Evolutionary conservation across 495 filamentous ascomycete genomes (phyloP).

Genomic region (Trypethelium eluteriae): DNA sequence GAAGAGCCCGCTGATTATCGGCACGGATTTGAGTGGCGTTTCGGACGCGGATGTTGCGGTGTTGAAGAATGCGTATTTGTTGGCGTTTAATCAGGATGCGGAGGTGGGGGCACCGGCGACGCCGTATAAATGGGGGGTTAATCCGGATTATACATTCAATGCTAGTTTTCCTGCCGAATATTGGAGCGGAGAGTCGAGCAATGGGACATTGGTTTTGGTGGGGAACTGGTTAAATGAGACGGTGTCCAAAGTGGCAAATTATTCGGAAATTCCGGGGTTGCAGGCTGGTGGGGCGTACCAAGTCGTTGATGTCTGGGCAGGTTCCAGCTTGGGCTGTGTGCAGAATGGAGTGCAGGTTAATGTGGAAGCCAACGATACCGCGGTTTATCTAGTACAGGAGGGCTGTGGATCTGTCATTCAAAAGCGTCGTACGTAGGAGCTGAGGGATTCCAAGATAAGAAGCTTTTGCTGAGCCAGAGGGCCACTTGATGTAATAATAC

Average conservation of each 20-base stretch:
- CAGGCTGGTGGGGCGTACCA: slow-evolving; percentile 37
- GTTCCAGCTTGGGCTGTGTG: slow-evolving; percentile 43
- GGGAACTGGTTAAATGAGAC: slow-evolving; percentile 42
- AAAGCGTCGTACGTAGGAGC: background rate
- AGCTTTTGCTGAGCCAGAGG: background rate
- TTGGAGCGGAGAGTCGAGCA: slow-evolving; percentile 47
- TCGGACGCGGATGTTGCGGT: slow-evolving; percentile 41
- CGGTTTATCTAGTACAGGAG: slow-evolving; percentile 39
- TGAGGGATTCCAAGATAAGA: background rate
- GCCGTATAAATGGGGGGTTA: slow-evolving; percentile 61
- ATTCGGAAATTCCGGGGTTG: slow-evolving; percentile 49
- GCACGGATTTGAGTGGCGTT: slow-evolving; percentile 45
- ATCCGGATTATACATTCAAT: slow-evolving; percentile 56
- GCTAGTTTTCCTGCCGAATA: slow-evolving; percentile 52
- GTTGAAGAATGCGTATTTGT: slow-evolving; percentile 51
- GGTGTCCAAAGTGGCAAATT: slow-evolving; percentile 41
- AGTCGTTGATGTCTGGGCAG: slow-evolving; percentile 50
- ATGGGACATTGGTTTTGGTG: slow-evolving; percentile 48
- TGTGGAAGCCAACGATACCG: slow-evolving; percentile 46
- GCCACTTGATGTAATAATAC: background rate
- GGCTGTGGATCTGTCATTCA: slow-evolving; percentile 23
- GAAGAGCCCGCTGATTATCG: slow-evolving; percentile 53
- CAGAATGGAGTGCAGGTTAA: slow-evolving; percentile 32
- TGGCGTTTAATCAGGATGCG: slow-evolving; percentile 58
- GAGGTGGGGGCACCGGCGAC: slow-evolving; percentile 44